Conservation (phyloP, 73 alveolate genomes). For the Paramecium sonneborni region DNA sequence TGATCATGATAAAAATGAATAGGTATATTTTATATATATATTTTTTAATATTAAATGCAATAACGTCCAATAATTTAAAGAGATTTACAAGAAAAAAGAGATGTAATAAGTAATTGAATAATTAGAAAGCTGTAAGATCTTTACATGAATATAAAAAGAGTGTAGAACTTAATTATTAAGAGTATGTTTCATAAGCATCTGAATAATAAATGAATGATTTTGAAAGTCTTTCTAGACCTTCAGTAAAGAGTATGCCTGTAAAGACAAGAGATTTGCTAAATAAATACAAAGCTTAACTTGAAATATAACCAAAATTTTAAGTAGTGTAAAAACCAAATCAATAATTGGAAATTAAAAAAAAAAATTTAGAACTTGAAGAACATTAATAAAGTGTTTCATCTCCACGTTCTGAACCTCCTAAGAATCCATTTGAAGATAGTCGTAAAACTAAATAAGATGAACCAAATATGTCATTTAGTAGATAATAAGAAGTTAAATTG, state of each 20-base stretch:
- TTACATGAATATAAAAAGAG: neutral
- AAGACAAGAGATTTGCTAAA: slow-evolving; percentile 14
- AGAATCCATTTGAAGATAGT: slow-evolving; percentile 10
- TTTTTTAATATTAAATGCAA: neutral
- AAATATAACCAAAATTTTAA: neutral
- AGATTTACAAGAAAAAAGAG: neutral
- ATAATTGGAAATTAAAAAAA: neutral
- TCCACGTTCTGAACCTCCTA: neutral
- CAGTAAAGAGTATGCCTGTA: slow-evolving; percentile 41
- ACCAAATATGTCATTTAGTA: neutral
- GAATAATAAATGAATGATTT: slow-evolving; percentile 11
- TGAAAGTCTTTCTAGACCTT: slow-evolving; percentile 42
- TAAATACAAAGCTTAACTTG: slow-evolving; percentile 15
- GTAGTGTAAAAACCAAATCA: neutral
- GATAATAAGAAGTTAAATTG: neutral
- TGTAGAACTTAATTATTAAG: neutral
- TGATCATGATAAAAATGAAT: too few species aligned
- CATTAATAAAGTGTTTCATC: slow-evolving; percentile 20
- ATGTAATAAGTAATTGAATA: neutral
- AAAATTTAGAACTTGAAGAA: neutral
- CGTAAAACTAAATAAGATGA: neutral
- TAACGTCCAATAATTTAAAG: neutral
- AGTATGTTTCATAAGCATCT: neutral
- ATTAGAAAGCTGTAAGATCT: neutral
- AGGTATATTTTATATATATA: neutral